phyloP scores from a whole-genome alignment of 2,329 filamentous ascomycete species.

The Colletotrichum karsti region DNA sequence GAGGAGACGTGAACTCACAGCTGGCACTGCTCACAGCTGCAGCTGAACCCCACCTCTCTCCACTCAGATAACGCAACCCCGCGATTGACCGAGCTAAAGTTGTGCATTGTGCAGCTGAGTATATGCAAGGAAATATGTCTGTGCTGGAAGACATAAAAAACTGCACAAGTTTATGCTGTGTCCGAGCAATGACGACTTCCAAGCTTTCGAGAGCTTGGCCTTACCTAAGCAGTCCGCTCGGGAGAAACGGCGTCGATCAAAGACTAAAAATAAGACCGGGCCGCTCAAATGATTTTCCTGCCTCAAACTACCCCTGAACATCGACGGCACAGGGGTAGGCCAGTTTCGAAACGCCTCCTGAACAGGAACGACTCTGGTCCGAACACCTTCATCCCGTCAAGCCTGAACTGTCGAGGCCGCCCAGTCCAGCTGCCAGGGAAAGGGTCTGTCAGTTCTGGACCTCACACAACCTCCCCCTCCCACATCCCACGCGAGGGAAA shows the following conservation, averaged over 20 bases:
- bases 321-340: constrained; percentile 7
- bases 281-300: constrained; percentile 20
- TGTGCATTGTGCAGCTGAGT: neutral
- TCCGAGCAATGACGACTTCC: neutral
- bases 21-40: neutral
- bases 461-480: neutral
- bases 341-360: constrained; percentile 28
- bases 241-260: neutral
- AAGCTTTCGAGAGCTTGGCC: too few relatives aligned
- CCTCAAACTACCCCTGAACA: neutral
- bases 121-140: neutral
- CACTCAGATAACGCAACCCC: constrained; percentile 18
- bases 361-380: constrained; percentile 17
- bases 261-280: neutral
- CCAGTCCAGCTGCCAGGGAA: neutral
- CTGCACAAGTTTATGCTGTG: neutral
- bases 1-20: too few relatives aligned
- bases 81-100: neutral
- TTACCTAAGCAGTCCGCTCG: neutral
- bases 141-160: neutral
- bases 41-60: constrained; percentile 13
- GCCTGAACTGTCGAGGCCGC: neutral
- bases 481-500: neutral
- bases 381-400: constrained; percentile 23
- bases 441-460: constrained; percentile 5